Base-by-base conservation (phyloP, 371 early-diverging fungal genomes). In the Actinomortierella wolfii region DNA sequence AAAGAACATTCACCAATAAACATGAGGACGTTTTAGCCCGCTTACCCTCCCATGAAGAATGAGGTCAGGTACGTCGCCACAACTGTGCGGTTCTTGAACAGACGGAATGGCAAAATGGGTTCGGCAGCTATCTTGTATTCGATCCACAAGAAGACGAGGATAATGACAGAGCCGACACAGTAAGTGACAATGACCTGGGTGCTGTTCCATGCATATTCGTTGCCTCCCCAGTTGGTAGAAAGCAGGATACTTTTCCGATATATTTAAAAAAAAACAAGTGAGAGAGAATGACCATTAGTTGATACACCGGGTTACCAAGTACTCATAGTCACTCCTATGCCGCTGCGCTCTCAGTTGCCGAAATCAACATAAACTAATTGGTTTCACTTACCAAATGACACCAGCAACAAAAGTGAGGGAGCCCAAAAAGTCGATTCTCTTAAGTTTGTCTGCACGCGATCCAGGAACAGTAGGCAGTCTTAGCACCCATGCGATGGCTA, bases 121-220 rank as follows among this genome's bases (percentile, higher is more conserved):
- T 86, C 86, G 17, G 67, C 64, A n/a, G 83, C 85, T 54, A 78
- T 64, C 43, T 74, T 77, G 26, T 52, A 56, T 66, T 88, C 89
- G 2, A 86, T 79, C 8, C 76, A 39, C 0, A 80, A 62, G 20
- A 83, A 67, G 0, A 44, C 73, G 3, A 65, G 55, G 42, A 87
- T 40, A 4, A 86, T 67, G 8, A 78, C 52, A 11, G 59, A 64
- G 1, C 86, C 81, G 1, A 86, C 55, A 0, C 79, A 78, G 44
- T 89, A 76, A 8, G 85, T 86, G 9, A 73, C 76, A 55, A 92
- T 81, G 41, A 90, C 83, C 34, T 81, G 82, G 25, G 83, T 78
- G 9, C 88, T 85, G 51, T 69, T 67, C 92, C 92, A 92, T 1
- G 50, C 29, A 45, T 73, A 75, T 43, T 69, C 71, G 28, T 77